Conservation (phyloP, 2,329 filamentous ascomycete genomes). For the Exophiala oligosperma region DNA sequence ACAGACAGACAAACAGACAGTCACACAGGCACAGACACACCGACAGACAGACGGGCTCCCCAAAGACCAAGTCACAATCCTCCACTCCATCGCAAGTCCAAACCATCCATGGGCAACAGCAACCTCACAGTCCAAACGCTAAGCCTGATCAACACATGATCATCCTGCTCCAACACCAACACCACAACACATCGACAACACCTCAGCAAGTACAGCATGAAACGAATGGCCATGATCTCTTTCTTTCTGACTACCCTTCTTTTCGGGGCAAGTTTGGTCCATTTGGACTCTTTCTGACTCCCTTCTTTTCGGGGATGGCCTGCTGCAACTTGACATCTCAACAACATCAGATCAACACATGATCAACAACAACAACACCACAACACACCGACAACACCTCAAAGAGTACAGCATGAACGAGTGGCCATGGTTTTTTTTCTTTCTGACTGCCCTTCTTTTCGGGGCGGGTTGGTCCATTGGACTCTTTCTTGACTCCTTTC, state of each 20-base stretch:
- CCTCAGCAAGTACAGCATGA: no score
- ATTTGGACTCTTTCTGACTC: neutral
- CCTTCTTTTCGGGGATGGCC: conserved; percentile 5
- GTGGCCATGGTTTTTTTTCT: neutral
- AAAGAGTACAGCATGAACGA: no score
- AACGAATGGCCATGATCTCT: no score
- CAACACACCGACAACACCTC: no score
- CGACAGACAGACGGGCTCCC: neutral
- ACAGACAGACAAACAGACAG: neutral
- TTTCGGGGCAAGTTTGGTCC: neutral
- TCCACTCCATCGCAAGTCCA: neutral
- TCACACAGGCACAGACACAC: neutral
- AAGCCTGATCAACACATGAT: no score
- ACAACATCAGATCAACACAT: no score
- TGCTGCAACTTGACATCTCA: no score
- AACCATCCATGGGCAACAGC: neutral
- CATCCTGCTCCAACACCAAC: no score
- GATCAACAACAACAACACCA: no score
- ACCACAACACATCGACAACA: no score
- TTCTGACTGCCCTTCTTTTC: conserved; percentile 5
- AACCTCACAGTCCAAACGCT: no score
- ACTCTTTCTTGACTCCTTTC: conserved; percentile 1
- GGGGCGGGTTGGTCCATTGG: neutral
- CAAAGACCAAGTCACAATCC: neutral
- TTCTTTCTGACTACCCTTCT: conserved; percentile 1